Evolutionary conservation across 2,329 filamentous ascomycete genomes (phyloP).

Genomic region (Colletotrichum melonis): DNA sequence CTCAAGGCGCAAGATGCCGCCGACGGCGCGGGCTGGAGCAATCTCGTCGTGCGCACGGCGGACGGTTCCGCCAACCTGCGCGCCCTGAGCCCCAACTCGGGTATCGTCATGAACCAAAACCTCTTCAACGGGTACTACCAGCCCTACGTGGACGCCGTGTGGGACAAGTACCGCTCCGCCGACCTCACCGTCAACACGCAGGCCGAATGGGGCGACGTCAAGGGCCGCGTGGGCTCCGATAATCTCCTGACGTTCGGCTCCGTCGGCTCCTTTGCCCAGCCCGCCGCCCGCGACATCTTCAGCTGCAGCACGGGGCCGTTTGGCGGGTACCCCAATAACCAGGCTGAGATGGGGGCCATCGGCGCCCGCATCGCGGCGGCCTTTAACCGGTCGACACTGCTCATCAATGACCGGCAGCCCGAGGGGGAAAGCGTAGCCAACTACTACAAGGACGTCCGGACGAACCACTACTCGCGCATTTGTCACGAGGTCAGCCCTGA

Average conservation of each 20-base stretch:
- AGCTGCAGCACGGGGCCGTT: slow-evolving; percentile 69
- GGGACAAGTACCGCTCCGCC: slow-evolving; percentile 57
- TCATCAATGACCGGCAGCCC: slow-evolving; percentile 63
- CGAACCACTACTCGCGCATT: slow-evolving; percentile 76
- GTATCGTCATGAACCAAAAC: slow-evolving; percentile 52
- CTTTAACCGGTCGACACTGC: slow-evolving; percentile 78
- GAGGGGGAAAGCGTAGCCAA: slow-evolving; percentile 57
- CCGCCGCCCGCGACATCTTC: slow-evolving; percentile 61
- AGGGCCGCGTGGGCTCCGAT: slow-evolving; percentile 52
- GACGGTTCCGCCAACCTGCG: slow-evolving; percentile 55
- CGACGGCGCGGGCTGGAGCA: slow-evolving; percentile 64
- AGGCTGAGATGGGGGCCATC: slow-evolving; percentile 68
- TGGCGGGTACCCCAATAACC: slow-evolving; percentile 51
- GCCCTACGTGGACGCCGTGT: slow-evolving; percentile 62
- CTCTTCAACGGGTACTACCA: slow-evolving; percentile 64
- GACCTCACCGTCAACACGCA: slow-evolving; percentile 66
- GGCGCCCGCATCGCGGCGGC: slow-evolving; percentile 81
- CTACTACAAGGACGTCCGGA: slow-evolving; percentile 66
- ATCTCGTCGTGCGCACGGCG: slow-evolving; percentile 57
- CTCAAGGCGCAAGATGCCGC: slow-evolving; percentile 57
- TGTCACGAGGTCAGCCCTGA: slow-evolving; percentile 71
- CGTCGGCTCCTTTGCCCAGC: slow-evolving; percentile 56
- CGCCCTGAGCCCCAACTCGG: slow-evolving; percentile 65
- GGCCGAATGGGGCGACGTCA: slow-evolving; percentile 60
- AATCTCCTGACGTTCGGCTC: slow-evolving; percentile 53